A percentile compares a stretch with the other conserved stretches of the same genome.
Evolutionary conservation across 352 stramenopile genomes (phyloP).

Genomic region (Phytopythium oedochilum): DNA sequence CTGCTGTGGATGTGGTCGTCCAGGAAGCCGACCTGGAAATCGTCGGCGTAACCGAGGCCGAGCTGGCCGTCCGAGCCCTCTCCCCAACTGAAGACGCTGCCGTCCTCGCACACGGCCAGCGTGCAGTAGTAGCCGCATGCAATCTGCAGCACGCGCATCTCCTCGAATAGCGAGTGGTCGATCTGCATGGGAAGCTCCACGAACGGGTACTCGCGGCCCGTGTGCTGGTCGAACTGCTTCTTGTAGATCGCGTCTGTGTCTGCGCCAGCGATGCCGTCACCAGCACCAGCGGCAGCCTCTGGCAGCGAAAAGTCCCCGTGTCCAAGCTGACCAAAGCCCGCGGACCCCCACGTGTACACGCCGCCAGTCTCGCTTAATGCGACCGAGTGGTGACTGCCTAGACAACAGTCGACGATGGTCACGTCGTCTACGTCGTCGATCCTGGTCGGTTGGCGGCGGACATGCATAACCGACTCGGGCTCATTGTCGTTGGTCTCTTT

Average conservation of each 20-base stretch:
- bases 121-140: slow-evolving; percentile 75
- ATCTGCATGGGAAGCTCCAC: slow-evolving; percentile 67
- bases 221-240: slow-evolving; percentile 64
- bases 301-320: slow-evolving; percentile 51
- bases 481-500: background rate
- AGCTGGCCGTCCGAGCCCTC: slow-evolving; percentile 74
- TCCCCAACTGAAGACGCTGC: slow-evolving; percentile 64
- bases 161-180: slow-evolving; percentile 67
- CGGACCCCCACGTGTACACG: slow-evolving; percentile 71
- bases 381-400: slow-evolving; percentile 69
- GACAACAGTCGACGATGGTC: slow-evolving; percentile 30
- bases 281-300: slow-evolving; percentile 6
- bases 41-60: slow-evolving; percentile 54
- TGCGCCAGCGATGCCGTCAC: background rate
- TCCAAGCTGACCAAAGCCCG: slow-evolving; percentile 62
- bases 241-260: slow-evolving; percentile 54
- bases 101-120: slow-evolving; percentile 62
- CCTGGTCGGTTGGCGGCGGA: slow-evolving; percentile 33
- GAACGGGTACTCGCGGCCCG: slow-evolving; percentile 53
- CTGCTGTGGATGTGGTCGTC: slow-evolving; percentile 66
- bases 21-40: slow-evolving; percentile 62
- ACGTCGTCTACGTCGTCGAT: slow-evolving; percentile 71
- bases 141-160: slow-evolving; percentile 66
- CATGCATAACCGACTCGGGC: slow-evolving; percentile 6
- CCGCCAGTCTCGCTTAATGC: slow-evolving; percentile 47